Evolutionary conservation across 352 stramenopile genomes (phyloP), one percentile per base, ranked within the genome.

Genomic region (Aphanomyces euteiches): DNA sequence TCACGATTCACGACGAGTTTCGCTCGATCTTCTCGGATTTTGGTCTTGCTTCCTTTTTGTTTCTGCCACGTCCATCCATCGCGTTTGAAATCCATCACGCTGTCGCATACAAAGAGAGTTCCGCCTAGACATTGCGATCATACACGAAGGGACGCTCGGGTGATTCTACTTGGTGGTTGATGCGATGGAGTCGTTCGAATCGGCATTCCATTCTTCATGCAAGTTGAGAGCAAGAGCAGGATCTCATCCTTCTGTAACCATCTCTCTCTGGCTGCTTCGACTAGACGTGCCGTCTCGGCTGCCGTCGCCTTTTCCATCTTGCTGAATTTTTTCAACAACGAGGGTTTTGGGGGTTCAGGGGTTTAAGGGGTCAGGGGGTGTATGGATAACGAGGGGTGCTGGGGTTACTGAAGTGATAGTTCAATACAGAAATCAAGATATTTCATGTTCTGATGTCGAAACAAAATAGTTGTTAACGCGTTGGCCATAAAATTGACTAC

Each of bases 171-270:
- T 59, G 72, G 72, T 2, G 85, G 84, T 13, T 78, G 80, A 47
- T 72, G 36, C 66, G 86, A 82, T 50, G 88, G 72, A 63, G 76
- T 75, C 43, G 56, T 68, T 4, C 77, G 69, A 64, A 84, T 73
- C 47, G 82, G 82, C 4, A 90, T 66, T 5, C 72, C 73, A 28
- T 83, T 75, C 28, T 71, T 47, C 50, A 76, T 78, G 73, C 81
- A 75, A 60, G 91, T 80, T 56, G 80, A 72, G 56, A 95, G 75
- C 50, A 95, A 72, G 60, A 93, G 92, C 21, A 83, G 70, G 41
- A 95, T 69, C 64, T 95, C 87, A 67, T 93, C 87, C 71, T 95
- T 95, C 50, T 90, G 80, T 34, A 95, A 82, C 87, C 87, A 95
- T 43, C 87, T 81, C 37, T 70, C 64, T 28, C 34, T 19, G 3